These are phyloP conservation scores for Phaeosphaeria sp. DNA, from an alignment of 2,329 filamentous ascomycete species.

Conservation along the genomic window DNA sequence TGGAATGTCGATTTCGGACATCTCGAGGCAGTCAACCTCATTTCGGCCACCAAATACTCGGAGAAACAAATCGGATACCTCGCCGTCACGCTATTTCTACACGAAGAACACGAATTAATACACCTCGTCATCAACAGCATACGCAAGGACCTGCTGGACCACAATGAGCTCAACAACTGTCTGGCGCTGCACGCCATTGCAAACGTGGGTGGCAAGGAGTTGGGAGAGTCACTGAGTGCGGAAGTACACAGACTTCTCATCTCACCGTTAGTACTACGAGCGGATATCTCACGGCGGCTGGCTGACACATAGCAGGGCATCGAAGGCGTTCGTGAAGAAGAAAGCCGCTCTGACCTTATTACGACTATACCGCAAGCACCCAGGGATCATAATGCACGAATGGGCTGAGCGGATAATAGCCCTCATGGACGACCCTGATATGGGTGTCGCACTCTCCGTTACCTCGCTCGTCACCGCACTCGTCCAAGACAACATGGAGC, in stretches of 20 bases:
- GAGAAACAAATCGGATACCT: slow-evolving; percentile 99
- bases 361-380: slow-evolving; percentile 91
- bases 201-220: slow-evolving; percentile 94
- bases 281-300: not conserved
- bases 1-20: slow-evolving; percentile 99
- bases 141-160: slow-evolving; percentile 90
- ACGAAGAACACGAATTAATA: slow-evolving; percentile 94
- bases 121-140: slow-evolving; percentile 99
- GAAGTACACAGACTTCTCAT: slow-evolving; percentile 95
- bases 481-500: slow-evolving; percentile 91
- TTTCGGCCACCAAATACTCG: slow-evolving; percentile 95
- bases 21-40: slow-evolving; percentile 96
- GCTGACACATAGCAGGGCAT: slow-evolving; percentile 62
- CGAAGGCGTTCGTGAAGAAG: slow-evolving; percentile 98
- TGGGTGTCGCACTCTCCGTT: slow-evolving; percentile 93
- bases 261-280: slow-evolving; percentile 73
- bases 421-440: slow-evolving; percentile 95
- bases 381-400: slow-evolving; percentile 91
- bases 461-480: slow-evolving; percentile 95
- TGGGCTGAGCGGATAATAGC: slow-evolving; percentile 98
- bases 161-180: slow-evolving; percentile 98
- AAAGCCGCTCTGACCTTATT: slow-evolving; percentile 95
- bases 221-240: slow-evolving; percentile 90
- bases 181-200: slow-evolving; percentile 96
- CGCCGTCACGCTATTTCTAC: slow-evolving; percentile 94